phyloP scores from a whole-genome alignment of 2,329 filamentous ascomycete species.

The Blumeria hordei region DNA sequence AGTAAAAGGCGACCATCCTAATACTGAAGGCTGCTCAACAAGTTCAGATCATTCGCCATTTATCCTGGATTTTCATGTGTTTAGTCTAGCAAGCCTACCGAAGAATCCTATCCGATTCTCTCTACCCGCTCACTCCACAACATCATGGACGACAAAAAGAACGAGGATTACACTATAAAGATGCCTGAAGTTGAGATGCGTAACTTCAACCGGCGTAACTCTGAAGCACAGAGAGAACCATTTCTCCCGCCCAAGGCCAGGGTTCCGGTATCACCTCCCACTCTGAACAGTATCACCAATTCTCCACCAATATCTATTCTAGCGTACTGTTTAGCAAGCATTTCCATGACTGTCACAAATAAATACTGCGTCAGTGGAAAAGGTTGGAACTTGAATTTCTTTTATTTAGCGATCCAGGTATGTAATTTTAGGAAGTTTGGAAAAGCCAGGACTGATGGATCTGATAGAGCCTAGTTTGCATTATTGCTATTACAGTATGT shows the following conservation, averaged over 20 bases:
- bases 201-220: conserved; percentile 15
- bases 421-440: conserved; percentile 12
- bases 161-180: conserved; percentile 52
- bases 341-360: conserved; percentile 98
- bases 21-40: too few species aligned
- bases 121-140: background rate
- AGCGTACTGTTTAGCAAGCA: conserved; percentile 86
- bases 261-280: conserved; percentile 5
- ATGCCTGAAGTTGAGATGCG: conserved; percentile 24
- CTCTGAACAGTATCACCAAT: conserved; percentile 30
- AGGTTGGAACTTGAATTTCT: conserved; percentile 89
- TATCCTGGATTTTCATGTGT: too few species aligned
- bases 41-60: too few species aligned
- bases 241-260: conserved; percentile 16
- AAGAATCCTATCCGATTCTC: background rate
- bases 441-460: background rate
- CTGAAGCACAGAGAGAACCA: conserved; percentile 17
- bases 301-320: conserved; percentile 61
- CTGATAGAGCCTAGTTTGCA: conserved; percentile 40
- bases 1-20: too few species aligned
- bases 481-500: conserved; percentile 57
- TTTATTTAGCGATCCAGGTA: conserved; percentile 84
- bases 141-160: conserved; percentile 70
- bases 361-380: conserved; percentile 89
- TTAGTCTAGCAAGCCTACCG: too few species aligned